phyloP scores from a whole-genome alignment of 495 filamentous ascomycete species.

The Clavariopsis aquatica region DNA sequence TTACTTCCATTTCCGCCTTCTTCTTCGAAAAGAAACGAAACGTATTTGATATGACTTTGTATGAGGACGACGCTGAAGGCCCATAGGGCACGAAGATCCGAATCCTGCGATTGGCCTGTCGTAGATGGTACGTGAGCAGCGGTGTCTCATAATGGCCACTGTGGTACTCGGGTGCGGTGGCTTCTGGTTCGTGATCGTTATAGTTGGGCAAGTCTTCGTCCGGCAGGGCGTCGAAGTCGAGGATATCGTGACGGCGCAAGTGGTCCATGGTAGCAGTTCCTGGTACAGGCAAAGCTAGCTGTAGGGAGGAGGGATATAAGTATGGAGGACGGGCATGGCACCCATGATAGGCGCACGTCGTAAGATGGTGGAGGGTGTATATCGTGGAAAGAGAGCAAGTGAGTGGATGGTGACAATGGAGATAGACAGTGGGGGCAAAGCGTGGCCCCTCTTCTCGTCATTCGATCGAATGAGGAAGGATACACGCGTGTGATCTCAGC shows the following conservation, averaged over 20 bases:
- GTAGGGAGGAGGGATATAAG: conserved; percentile 8
- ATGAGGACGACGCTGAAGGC: conserved; percentile 2
- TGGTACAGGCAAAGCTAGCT: background rate
- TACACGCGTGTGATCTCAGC: too few relatives aligned
- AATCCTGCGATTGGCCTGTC: conserved; percentile 23
- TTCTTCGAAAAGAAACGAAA: conserved; percentile 33
- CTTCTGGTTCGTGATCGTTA: too few relatives aligned
- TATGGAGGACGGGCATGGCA: background rate
- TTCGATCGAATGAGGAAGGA: too few relatives aligned
- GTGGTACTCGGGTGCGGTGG: conserved; percentile 20
- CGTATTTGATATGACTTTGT: conserved; percentile 17
- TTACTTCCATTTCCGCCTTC: conserved; percentile 31
- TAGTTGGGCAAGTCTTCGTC: conserved; percentile 34
- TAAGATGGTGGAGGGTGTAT: conserved; percentile 1
- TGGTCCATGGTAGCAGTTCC: background rate
- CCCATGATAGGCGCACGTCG: background rate
- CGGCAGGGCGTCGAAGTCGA: conserved; percentile 6
- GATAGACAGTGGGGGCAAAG: too few relatives aligned
- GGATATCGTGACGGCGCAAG: conserved; percentile 9
- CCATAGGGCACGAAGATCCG: conserved; percentile 29
- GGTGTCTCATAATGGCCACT: conserved; percentile 11
- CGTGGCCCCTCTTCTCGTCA: too few relatives aligned
- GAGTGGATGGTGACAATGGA: background rate
- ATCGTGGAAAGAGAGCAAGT: background rate
- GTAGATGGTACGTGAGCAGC: conserved; percentile 26